phyloP scores from a whole-genome alignment of 2,329 filamentous ascomycete genomes.

The Botryotinia convoluta region DNA sequence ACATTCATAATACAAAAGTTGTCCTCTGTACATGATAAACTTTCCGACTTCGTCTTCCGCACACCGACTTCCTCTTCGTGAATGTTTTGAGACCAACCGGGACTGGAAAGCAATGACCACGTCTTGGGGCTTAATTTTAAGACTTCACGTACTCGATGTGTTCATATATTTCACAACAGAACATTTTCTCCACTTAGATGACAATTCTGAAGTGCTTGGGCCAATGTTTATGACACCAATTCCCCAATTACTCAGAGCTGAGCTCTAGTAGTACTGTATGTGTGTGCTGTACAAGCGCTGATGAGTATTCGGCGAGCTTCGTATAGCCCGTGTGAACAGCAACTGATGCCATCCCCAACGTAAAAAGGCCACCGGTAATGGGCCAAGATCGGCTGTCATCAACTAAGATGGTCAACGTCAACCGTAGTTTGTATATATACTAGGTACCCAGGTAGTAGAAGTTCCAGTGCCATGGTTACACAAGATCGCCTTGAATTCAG shows the following conservation, averaged over 20 bases:
- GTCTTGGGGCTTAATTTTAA: background rate
- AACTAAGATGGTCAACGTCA: background rate
- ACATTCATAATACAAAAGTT: conserved; percentile 19
- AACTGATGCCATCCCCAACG: background rate
- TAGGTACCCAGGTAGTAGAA: background rate
- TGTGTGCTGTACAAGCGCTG: background rate
- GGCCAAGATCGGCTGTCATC: background rate
- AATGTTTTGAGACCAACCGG: background rate
- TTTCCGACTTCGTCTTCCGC: background rate
- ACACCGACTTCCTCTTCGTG: background rate
- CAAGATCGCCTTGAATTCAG: conserved; percentile 2
- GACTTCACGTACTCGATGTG: background rate
- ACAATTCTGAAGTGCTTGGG: background rate
- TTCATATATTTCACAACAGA: background rate
- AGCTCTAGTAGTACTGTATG: background rate
- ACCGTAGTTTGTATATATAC: background rate
- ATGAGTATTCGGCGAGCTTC: background rate
- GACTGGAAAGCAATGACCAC: background rate
- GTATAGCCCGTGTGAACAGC: background rate
- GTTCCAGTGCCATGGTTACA: conserved; percentile 3
- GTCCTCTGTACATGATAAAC: background rate
- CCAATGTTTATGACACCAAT: background rate
- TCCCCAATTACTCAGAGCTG: background rate
- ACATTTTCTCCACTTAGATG: background rate
- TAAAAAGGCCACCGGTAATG: background rate